Conservation (phyloP, 768 basidiomycete genomes). For the Leccinum barrowsii region DNA sequence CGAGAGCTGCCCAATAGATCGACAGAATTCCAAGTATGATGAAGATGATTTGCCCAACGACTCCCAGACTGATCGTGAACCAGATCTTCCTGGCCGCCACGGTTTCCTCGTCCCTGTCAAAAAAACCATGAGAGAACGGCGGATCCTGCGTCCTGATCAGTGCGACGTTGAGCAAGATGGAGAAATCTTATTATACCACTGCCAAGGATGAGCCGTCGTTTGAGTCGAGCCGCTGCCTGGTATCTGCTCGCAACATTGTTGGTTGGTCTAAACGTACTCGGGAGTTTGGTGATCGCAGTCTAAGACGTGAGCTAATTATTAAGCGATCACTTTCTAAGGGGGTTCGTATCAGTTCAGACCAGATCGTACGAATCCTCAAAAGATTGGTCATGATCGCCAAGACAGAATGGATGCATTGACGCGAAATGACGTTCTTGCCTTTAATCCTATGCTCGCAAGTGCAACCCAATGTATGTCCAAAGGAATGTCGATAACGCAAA, state of each 20-base stretch:
- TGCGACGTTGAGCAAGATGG: background rate
- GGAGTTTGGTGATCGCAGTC: background rate
- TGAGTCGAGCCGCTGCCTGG: slow-evolving; percentile 1
- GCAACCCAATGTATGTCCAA: slow-evolving; percentile 11
- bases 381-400: background rate
- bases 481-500: slow-evolving; percentile 25
- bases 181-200: slow-evolving; percentile 7
- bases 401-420: background rate
- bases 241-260: slow-evolving; percentile 1
- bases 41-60: slow-evolving; percentile 36
- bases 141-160: slow-evolving; percentile 17
- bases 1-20: slow-evolving; percentile 61
- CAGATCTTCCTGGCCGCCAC: slow-evolving; percentile 36
- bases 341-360: background rate
- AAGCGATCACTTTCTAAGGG: slow-evolving; percentile 9
- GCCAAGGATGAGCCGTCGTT: slow-evolving; percentile 1
- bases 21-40: slow-evolving; percentile 48
- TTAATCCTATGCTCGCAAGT: background rate
- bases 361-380: background rate
- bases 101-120: slow-evolving; percentile 29
- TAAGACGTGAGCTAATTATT: slow-evolving; percentile 13
- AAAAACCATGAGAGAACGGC: slow-evolving; percentile 30
- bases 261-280: background rate
- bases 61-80: slow-evolving; percentile 37
- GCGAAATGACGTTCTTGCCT: background rate